phyloP scores from a whole-genome alignment of 2,329 filamentous ascomycete genomes.

The Alternaria angustiovoidea region DNA sequence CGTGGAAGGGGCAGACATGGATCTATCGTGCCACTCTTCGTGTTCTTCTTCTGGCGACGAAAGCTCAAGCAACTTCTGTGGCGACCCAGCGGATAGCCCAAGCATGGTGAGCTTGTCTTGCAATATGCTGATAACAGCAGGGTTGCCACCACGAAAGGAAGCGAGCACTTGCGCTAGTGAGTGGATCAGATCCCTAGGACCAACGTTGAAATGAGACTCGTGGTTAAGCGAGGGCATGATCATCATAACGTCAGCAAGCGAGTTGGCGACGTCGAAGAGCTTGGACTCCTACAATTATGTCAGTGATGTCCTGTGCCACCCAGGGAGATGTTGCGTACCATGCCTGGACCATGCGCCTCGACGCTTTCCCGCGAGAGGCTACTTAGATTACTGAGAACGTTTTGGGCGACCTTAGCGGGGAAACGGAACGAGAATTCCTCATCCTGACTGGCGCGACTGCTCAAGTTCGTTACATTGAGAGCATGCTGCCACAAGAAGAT shows the following conservation, averaged over 20 bases:
- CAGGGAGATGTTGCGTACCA: conserved; percentile 31
- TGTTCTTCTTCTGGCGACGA: conserved; percentile 44
- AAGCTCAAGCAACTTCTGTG: conserved; percentile 41
- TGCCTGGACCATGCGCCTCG: conserved; percentile 48
- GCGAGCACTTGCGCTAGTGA: conserved; percentile 41
- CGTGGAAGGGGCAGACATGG: conserved; percentile 29
- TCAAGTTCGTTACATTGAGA: conserved; percentile 45
- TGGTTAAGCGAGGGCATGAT: conserved; percentile 46
- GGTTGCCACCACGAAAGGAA: conserved; percentile 45
- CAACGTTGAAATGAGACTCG: conserved; percentile 40
- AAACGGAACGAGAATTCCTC: conserved; percentile 49
- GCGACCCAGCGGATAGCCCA: conserved; percentile 38
- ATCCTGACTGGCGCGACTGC: conserved; percentile 33
- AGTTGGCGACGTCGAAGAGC: conserved; percentile 47
- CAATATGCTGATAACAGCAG: conserved; percentile 44
- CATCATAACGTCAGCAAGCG: conserved; percentile 49
- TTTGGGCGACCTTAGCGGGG: conserved; percentile 46
- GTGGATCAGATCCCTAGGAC: conserved; percentile 46
- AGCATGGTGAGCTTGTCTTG: conserved; percentile 43
- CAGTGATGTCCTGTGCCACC: neutral
- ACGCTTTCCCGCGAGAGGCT: conserved; percentile 43
- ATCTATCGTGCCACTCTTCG: conserved; percentile 35
- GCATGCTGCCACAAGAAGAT: conserved; percentile 50
- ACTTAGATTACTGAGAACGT: conserved; percentile 40
- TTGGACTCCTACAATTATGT: conserved; percentile 40